Evolutionary conservation across 2,329 filamentous ascomycete species (phyloP).

Genomic region (Scedosporium apiospermum): DNA sequence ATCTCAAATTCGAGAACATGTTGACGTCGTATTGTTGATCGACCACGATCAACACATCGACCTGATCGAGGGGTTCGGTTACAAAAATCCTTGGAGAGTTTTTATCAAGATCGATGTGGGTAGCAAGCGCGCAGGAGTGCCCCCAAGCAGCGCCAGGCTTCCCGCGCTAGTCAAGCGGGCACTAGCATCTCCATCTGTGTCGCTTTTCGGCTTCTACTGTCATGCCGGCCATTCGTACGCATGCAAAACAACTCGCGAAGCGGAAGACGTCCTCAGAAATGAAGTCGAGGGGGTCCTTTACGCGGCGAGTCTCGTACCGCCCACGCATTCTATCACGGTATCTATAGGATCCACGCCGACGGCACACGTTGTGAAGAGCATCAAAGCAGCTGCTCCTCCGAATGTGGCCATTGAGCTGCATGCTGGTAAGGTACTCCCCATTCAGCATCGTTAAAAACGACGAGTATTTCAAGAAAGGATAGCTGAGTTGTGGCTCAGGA

Average conservation of each 20-base stretch:
- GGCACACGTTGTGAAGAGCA: slow-evolving; percentile 22
- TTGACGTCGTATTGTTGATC: slow-evolving; percentile 26
- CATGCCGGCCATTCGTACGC: slow-evolving; percentile 28
- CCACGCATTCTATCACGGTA: slow-evolving; percentile 17
- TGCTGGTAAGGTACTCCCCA: slow-evolving; percentile 15
- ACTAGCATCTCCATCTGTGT: slow-evolving; percentile 17
- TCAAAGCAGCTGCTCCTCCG: slow-evolving; percentile 18
- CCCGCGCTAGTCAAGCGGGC: slow-evolving; percentile 17
- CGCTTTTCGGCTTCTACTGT: slow-evolving; percentile 26
- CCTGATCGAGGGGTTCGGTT: slow-evolving; percentile 16
- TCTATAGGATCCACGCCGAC: slow-evolving; percentile 27
- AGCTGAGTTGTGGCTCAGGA: slow-evolving; percentile 10
- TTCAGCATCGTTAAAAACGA: too few species aligned
- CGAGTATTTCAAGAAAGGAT: background rate
- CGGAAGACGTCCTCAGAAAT: slow-evolving; percentile 17
- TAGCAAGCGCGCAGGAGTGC: slow-evolving; percentile 23
- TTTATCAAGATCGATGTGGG: slow-evolving; percentile 29
- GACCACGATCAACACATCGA: slow-evolving; percentile 24
- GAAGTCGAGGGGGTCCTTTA: slow-evolving; percentile 21
- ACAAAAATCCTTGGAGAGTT: slow-evolving; percentile 19
- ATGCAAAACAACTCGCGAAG: slow-evolving; percentile 19
- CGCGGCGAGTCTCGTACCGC: slow-evolving; percentile 19
- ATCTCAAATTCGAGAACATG: slow-evolving; percentile 15
- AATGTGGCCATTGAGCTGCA: slow-evolving; percentile 26
- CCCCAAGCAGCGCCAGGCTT: slow-evolving; percentile 16